Percentiles rank a stretch among this genome's conserved stretches.
phyloP scores from a whole-genome alignment of 2,329 filamentous ascomycete genomes.

The Chrysoporthe deuterocubensis region DNA sequence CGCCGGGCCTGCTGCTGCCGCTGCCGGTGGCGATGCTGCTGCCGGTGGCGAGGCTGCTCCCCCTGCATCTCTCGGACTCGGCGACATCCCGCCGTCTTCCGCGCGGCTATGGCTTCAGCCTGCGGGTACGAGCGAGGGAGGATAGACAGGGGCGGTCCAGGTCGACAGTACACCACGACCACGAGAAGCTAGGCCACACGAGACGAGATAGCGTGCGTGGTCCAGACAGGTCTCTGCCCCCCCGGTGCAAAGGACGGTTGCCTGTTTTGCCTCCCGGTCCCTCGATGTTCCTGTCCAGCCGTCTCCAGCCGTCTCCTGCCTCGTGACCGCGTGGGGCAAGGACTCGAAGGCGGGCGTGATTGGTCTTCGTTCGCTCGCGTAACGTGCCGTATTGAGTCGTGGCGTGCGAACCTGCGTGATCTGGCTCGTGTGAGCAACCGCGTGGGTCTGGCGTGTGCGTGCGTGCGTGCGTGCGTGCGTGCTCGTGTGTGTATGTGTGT shows the following conservation, averaged over 20 bases:
- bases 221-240: neutral
- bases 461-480: neutral
- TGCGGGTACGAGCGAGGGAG: no score
- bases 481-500: no score
- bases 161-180: no score
- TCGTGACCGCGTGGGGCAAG: neutral
- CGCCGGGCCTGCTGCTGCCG: conserved; percentile 5
- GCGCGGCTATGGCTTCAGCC: neutral
- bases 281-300: neutral
- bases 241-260: neutral
- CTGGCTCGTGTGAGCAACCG: neutral
- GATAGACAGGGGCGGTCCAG: no score
- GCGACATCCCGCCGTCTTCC: conserved; percentile 25
- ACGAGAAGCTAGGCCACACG: no score
- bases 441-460: neutral
- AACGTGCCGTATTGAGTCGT: neutral
- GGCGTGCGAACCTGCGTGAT: neutral
- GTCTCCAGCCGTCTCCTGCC: neutral
- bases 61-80: conserved; percentile 23
- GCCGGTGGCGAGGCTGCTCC: conserved; percentile 9
- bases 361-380: neutral
- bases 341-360: neutral
- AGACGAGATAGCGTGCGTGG: neutral
- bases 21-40: conserved; percentile 2
- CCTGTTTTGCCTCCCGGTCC: neutral